phyloP scores from a whole-genome alignment of 306 rosid genomes.

The Glycine tomentella region DNA sequence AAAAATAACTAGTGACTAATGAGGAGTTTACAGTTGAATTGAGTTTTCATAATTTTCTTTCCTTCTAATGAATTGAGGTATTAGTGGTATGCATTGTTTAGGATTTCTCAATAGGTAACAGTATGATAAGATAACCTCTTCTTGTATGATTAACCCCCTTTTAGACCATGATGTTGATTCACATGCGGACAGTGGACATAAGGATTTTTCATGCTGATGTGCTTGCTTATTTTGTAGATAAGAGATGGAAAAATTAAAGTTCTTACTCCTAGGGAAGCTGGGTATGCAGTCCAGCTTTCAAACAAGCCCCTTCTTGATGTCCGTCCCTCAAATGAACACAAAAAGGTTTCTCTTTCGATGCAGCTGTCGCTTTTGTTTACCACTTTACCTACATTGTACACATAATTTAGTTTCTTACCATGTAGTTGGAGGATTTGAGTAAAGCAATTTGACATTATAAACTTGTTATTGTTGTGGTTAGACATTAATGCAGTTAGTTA shows the following conservation, averaged over 20 bases:
- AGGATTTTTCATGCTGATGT: constrained; percentile 11
- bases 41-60: constrained; percentile 2
- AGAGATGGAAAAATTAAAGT: constrained; percentile 85
- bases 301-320: constrained; percentile 91
- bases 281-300: constrained; percentile 92
- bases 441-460: constrained; percentile 24
- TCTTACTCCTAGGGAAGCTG: constrained; percentile 91
- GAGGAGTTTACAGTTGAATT: constrained; percentile 32
- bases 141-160: neutral
- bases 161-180: neutral
- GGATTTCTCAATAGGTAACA: constrained; percentile 1
- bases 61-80: neutral
- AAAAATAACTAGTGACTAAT: neutral
- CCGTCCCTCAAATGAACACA: constrained; percentile 85
- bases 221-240: constrained; percentile 57
- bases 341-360: constrained; percentile 62
- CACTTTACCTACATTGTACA: neutral
- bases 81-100: constrained; percentile 6
- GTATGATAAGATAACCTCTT: neutral
- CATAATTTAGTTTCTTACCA: constrained; percentile 23
- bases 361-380: constrained; percentile 16
- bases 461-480: constrained; percentile 19
- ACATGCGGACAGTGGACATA: neutral
- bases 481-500: neutral
- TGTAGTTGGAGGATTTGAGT: constrained; percentile 7